phyloP scores from a whole-genome alignment of 345 rosid species.

The Hevea brasiliensis region DNA sequence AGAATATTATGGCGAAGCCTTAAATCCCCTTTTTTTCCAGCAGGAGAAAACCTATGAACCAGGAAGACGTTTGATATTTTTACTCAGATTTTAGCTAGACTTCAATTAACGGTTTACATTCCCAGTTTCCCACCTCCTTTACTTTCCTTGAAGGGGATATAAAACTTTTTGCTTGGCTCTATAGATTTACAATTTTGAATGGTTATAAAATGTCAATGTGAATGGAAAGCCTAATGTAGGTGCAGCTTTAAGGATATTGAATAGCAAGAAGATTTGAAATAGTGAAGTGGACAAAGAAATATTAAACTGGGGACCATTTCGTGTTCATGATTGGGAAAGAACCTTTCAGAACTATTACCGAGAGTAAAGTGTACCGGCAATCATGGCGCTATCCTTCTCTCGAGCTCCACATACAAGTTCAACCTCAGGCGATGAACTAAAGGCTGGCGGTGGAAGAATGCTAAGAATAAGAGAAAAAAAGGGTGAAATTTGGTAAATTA shows the following conservation, averaged over 20 bases:
- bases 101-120: neutral
- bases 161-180: neutral
- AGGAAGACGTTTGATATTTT: neutral
- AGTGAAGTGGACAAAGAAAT: neutral
- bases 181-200: neutral
- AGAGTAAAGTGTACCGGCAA: conserved; percentile 22
- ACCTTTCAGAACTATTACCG: conserved; percentile 33
- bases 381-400: conserved; percentile 24
- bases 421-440: conserved; percentile 41
- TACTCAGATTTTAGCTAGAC: neutral
- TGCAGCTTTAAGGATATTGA: neutral
- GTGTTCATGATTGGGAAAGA: conserved; percentile 20
- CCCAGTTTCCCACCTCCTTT: neutral
- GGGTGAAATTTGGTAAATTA: conserved; percentile 7
- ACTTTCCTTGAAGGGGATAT: neutral
- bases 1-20: too few relatives aligned
- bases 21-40: neutral
- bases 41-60: neutral
- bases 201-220: neutral
- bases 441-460: conserved; percentile 52
- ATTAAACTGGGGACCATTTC: neutral
- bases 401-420: conserved; percentile 32
- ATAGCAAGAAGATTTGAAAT: conserved; percentile 1
- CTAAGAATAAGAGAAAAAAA: conserved; percentile 30
- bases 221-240: conserved; percentile 4